A percentile compares a stretch with the other conserved stretches of the same genome.
phyloP scores from a whole-genome alignment of 306 rosid genomes.

The Urtica urens region DNA sequence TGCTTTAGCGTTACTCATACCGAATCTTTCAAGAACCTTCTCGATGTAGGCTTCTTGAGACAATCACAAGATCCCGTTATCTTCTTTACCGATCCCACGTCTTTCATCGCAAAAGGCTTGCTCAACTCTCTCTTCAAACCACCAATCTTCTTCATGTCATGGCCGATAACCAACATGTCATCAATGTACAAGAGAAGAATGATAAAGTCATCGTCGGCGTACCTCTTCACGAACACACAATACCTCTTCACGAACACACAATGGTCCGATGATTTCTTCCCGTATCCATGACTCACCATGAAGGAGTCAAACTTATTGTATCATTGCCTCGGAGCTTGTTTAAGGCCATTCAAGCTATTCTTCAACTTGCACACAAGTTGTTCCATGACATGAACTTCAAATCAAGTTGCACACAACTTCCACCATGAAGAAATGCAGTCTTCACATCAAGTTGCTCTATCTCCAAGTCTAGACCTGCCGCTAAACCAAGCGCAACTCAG shows the following conservation, averaged over 20 bases:
- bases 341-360: not conserved
- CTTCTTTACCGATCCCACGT: not conserved
- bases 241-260: no score
- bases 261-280: no score
- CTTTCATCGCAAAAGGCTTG: no score
- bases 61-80: not conserved
- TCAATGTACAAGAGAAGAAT: not conserved
- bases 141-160: not conserved
- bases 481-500: no score
- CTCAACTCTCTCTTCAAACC: no score
- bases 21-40: not conserved
- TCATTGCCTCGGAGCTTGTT: not conserved
- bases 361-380: not conserved
- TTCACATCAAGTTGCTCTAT: not conserved
- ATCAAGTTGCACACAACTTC: not conserved
- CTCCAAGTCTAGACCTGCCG: not conserved
- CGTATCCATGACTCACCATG: no score
- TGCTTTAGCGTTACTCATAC: not conserved
- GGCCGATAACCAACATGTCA: not conserved
- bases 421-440: not conserved
- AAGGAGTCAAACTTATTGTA: not conserved
- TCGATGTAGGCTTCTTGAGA: not conserved
- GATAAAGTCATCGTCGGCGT: not conserved
- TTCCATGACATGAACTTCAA: not conserved
- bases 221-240: not conserved